These are phyloP conservation scores for Pleurotus salmoneostramineus DNA, from an alignment of 768 basidiomycete species.

Conservation along the genomic window DNA sequence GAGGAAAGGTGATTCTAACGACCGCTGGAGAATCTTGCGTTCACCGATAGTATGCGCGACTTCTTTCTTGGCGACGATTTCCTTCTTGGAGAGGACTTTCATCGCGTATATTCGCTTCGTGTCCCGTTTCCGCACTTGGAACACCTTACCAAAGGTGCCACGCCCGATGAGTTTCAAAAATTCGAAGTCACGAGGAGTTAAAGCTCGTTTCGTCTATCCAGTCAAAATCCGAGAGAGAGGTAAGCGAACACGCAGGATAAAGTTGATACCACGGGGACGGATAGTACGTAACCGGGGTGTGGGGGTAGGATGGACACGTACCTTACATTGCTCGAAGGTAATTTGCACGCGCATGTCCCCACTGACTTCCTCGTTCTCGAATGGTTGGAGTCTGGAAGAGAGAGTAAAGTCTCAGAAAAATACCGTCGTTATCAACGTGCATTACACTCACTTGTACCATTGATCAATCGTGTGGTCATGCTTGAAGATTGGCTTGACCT, in stretches of 20 bases:
- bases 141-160: constrained; percentile 97
- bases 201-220: constrained; percentile 70
- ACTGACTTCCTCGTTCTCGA: constrained; percentile 78
- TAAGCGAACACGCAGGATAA: background rate
- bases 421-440: constrained; percentile 10
- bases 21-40: constrained; percentile 95
- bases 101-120: constrained; percentile 99
- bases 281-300: constrained; percentile 5
- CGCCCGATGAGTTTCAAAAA: constrained; percentile 98
- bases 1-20: constrained; percentile 92
- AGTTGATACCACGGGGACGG: background rate
- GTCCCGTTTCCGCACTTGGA: constrained; percentile 97
- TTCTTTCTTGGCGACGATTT: constrained; percentile 98
- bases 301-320: constrained; percentile 33
- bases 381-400: constrained; percentile 58
- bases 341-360: constrained; percentile 95
- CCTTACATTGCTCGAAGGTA: constrained; percentile 89
- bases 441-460: constrained; percentile 84
- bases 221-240: constrained; percentile 2
- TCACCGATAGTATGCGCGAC: constrained; percentile 99
- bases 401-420: constrained; percentile 10
- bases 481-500: constrained; percentile 87
- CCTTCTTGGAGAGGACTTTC: constrained; percentile 98
- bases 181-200: constrained; percentile 96
- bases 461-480: constrained; percentile 95